These are phyloP conservation scores for Thinopyrum elongatum DNA, from an alignment of 176 grass and related monocot genomes.

Conservation along the genomic window DNA sequence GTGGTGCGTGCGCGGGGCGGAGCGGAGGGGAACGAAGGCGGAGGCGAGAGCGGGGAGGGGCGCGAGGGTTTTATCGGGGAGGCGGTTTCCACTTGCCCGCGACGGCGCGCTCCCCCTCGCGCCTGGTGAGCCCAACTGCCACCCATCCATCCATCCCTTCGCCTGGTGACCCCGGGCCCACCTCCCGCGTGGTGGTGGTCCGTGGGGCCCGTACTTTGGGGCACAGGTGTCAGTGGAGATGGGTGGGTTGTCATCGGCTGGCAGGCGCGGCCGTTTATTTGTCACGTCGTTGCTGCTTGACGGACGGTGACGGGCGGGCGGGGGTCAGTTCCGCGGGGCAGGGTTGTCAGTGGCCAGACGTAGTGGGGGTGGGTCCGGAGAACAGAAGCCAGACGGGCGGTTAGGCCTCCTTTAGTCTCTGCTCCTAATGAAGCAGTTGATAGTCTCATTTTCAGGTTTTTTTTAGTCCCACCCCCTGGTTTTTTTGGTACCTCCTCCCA, in stretches of 20 bases:
- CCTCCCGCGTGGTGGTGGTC: neutral
- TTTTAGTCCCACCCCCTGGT: no score
- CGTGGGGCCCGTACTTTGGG: neutral
- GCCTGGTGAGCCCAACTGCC: neutral
- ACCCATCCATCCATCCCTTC: neutral
- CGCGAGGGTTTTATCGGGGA: slow-evolving; percentile 12
- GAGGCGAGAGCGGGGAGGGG: neutral
- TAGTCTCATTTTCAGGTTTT: no score
- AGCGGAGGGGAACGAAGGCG: neutral
- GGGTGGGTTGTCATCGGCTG: neutral
- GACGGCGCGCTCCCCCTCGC: neutral
- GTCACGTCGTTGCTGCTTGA: neutral
- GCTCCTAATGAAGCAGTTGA: no score
- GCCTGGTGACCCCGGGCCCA: neutral
- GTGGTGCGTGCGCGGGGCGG: neutral
- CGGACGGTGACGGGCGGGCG: neutral
- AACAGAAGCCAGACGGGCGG: neutral
- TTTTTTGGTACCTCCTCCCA: no score
- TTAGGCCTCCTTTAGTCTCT: no score
- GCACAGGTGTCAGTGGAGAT: neutral
- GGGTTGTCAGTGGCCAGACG: neutral
- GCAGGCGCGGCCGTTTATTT: neutral
- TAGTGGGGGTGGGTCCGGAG: neutral
- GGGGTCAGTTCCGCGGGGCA: neutral
- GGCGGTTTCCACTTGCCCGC: neutral